A percentile compares a stretch with the other conserved stretches of the same genome.
Conservation (phyloP, 2,329 filamentous ascomycete genomes). For the Lachnellula willkommii region DNA sequence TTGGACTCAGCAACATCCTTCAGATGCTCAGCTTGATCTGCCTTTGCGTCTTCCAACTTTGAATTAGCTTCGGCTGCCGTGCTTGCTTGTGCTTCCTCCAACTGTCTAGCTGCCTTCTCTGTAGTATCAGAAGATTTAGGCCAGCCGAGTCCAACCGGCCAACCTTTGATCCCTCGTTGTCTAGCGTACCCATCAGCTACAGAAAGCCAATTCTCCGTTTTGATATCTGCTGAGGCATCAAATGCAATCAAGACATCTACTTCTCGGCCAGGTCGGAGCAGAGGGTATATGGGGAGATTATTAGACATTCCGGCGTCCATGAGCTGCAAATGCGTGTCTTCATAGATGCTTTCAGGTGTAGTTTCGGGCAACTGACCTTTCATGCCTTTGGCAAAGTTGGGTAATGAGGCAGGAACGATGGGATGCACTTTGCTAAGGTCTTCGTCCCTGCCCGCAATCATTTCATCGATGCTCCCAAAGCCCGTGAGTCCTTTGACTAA, state of each 20-base stretch:
- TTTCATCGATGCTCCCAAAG: slow-evolving; percentile 69
- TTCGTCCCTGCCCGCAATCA: slow-evolving; percentile 76
- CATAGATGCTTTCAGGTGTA: slow-evolving; percentile 71
- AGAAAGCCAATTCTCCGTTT: slow-evolving; percentile 92
- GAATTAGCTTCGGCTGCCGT: slow-evolving; percentile 51
- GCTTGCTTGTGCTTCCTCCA: slow-evolving; percentile 62
- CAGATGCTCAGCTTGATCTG: slow-evolving; percentile 38
- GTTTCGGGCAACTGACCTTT: slow-evolving; percentile 66
- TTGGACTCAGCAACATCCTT: slow-evolving; percentile 27
- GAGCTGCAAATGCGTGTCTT: slow-evolving; percentile 65
- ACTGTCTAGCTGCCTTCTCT: slow-evolving; percentile 55
- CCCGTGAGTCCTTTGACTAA: slow-evolving; percentile 69
- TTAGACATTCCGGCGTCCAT: slow-evolving; percentile 99
- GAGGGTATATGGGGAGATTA: slow-evolving; percentile 91
- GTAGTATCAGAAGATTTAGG: slow-evolving; percentile 57
- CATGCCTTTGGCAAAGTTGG: slow-evolving; percentile 85
- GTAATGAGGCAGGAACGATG: slow-evolving; percentile 84
- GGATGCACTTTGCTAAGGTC: slow-evolving; percentile 90
- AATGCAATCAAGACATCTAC: slow-evolving; percentile 91
- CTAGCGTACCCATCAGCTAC: slow-evolving; percentile 89
- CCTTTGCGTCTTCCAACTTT: slow-evolving; percentile 58
- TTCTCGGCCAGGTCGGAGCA: slow-evolving; percentile 80
- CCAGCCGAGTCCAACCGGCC: slow-evolving; percentile 95
- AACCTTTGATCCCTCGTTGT: slow-evolving; percentile 86
- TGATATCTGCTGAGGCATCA: slow-evolving; percentile 85